Evolutionary conservation across 108 stramenopile species (phyloP).

Genomic region (Discostella pseudostelligera): DNA sequence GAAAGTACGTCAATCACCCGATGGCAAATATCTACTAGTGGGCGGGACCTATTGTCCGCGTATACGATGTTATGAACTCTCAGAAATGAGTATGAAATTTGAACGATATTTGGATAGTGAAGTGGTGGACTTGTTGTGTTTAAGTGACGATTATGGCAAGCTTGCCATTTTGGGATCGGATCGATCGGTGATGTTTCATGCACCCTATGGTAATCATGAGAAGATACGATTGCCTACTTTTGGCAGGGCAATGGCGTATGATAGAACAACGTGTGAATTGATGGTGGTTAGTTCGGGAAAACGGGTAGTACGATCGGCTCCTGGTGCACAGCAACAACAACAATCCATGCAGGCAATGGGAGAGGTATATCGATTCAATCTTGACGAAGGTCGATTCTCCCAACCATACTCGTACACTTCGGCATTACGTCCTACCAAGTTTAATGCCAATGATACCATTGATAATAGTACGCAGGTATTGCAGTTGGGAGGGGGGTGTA

Average conservation of each 20-base stretch:
- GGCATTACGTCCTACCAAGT: constrained; percentile 36
- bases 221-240: constrained; percentile 91
- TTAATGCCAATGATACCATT: constrained; percentile 1
- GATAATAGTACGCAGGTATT: constrained; percentile 22
- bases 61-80: constrained; percentile 92
- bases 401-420: constrained; percentile 75
- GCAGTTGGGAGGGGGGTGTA: constrained; percentile 63
- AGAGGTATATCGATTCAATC: constrained; percentile 90
- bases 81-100: constrained; percentile 97
- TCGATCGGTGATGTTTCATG: constrained; percentile 95
- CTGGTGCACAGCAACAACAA: background rate
- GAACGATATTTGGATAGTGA: constrained; percentile 95
- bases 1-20: constrained; percentile 75
- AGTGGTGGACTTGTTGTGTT: constrained; percentile 83
- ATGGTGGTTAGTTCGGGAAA: constrained; percentile 80
- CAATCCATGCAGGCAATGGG: constrained; percentile 31
- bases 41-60: constrained; percentile 95
- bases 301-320: constrained; percentile 12
- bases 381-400: constrained; percentile 95
- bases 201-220: constrained; percentile 95
- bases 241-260: constrained; percentile 94
- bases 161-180: constrained; percentile 90
- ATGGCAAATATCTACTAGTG: constrained; percentile 91
- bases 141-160: constrained; percentile 95
- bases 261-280: constrained; percentile 88